Evolutionary conservation across 805 yeast genomes (phyloP).

Genomic region (Wickerhamomyces tratensis): DNA sequence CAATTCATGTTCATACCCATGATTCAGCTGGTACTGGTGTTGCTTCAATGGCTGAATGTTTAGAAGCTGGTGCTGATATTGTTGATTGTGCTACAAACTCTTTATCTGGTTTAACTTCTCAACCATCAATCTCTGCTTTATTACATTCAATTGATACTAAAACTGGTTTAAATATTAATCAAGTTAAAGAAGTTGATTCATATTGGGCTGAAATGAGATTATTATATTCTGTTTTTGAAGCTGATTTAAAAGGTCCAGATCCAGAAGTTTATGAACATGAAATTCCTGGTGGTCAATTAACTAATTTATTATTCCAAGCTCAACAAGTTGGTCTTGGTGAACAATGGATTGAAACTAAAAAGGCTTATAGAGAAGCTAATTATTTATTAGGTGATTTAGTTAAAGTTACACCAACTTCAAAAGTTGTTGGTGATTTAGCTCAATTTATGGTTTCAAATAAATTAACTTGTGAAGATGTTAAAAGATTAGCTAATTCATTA

Average conservation of each 20-base stretch:
- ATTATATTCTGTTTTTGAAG: constrained; percentile 93
- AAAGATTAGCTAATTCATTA: constrained; percentile 75
- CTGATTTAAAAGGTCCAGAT: constrained; percentile 98
- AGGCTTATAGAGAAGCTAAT: constrained; percentile 89
- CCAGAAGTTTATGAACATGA: constrained; percentile 98
- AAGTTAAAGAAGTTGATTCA: constrained; percentile 77
- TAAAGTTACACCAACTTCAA: constrained; percentile 98
- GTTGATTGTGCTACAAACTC: constrained; percentile 97
- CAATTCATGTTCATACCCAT: constrained; percentile 98
- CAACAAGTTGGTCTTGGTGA: constrained; percentile 97
- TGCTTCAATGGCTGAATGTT: constrained; percentile 91
- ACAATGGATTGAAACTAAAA: constrained; percentile 94
- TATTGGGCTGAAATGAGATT: constrained; percentile 99
- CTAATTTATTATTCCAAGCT: constrained; percentile 97
- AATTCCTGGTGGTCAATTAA: constrained; percentile 99
- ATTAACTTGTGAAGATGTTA: constrained; percentile 76
- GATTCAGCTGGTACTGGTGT: constrained; percentile 99
- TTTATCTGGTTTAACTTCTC: constrained; percentile 97
- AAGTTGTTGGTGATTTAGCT: constrained; percentile 99
- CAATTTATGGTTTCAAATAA: constrained; percentile 98
- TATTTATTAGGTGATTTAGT: constrained; percentile 89
- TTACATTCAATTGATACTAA: constrained; percentile 89
- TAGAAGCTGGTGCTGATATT: constrained; percentile 94
- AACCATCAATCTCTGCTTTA: constrained; percentile 90
- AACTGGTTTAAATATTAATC: constrained; percentile 56